Evolutionary conservation across 495 filamentous ascomycete species (phyloP).

Genomic region (Daldinia loculata): DNA sequence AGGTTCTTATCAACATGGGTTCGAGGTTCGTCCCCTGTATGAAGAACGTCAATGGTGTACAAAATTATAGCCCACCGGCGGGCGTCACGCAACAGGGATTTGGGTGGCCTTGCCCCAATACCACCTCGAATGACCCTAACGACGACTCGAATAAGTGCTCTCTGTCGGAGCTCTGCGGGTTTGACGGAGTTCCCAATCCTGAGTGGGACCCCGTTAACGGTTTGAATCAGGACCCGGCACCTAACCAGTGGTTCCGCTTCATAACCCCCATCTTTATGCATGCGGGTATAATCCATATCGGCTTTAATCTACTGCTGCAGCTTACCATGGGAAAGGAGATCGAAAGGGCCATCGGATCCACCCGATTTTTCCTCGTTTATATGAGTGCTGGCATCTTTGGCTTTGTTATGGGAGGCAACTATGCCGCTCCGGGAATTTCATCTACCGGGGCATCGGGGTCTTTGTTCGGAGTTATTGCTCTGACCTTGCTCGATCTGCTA

Average conservation of each 20-base stretch:
- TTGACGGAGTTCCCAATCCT: slow-evolving; percentile 74
- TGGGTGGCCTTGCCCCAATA: slow-evolving; percentile 78
- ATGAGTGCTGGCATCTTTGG: slow-evolving; percentile 93
- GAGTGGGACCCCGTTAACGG: slow-evolving; percentile 54
- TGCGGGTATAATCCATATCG: slow-evolving; percentile 91
- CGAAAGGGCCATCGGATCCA: slow-evolving; percentile 83
- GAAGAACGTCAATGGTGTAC: slow-evolving; percentile 77
- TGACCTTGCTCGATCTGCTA: slow-evolving; percentile 85
- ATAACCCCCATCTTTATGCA: slow-evolving; percentile 96
- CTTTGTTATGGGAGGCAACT: slow-evolving; percentile 95
- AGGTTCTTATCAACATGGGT: slow-evolving; percentile 95
- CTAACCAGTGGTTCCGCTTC: slow-evolving; percentile 97
- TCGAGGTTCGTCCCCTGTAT: slow-evolving; percentile 93
- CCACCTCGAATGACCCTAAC: slow-evolving; percentile 63
- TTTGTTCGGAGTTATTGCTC: slow-evolving; percentile 89
- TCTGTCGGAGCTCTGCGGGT: slow-evolving; percentile 82
- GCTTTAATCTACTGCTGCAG: slow-evolving; percentile 92
- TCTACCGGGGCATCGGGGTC: slow-evolving; percentile 89
- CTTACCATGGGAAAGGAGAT: slow-evolving; percentile 87
- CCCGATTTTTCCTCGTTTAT: slow-evolving; percentile 89
- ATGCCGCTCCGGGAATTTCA: slow-evolving; percentile 77
- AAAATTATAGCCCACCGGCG: slow-evolving; percentile 53
- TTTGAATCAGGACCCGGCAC: slow-evolving; percentile 57
- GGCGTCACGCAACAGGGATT: slow-evolving; percentile 29
- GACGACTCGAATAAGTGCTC: slow-evolving; percentile 65